phyloP scores from a whole-genome alignment of 2,329 filamentous ascomycete genomes.

The Xylaria arbuscula region DNA sequence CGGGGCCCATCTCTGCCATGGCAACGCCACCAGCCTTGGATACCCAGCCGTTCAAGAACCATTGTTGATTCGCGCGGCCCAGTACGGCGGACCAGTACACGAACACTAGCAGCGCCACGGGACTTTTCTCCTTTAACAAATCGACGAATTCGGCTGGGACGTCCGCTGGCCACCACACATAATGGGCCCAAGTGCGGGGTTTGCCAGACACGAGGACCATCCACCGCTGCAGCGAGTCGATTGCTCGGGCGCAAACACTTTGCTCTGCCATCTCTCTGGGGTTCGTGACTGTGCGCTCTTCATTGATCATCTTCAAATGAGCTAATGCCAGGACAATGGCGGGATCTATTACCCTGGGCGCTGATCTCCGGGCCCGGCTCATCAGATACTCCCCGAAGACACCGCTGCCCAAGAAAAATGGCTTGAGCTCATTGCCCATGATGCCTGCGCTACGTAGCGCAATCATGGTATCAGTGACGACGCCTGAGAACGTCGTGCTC shows the following conservation, averaged over 20 bases:
- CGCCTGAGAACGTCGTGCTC: neutral
- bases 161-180: neutral
- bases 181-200: neutral
- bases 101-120: neutral
- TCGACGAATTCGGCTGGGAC: neutral
- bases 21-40: neutral
- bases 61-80: neutral
- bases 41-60: neutral
- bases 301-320: neutral
- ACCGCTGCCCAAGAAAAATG: neutral
- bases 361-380: neutral
- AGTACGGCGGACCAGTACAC: neutral
- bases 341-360: neutral
- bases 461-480: neutral
- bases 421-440: neutral
- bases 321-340: neutral
- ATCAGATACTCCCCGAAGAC: neutral
- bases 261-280: neutral
- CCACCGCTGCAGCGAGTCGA: neutral
- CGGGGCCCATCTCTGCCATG: conserved; percentile 1
- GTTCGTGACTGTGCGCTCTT: neutral
- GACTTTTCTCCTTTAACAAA: neutral
- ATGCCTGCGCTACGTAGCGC: neutral
- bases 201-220: neutral
- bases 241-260: neutral